Percentiles rank a stretch among this genome's conserved stretches.
These are phyloP conservation scores for Gyromitra esculenta DNA, from an alignment of 2,329 filamentous ascomycete genomes.

Conservation along the genomic window DNA sequence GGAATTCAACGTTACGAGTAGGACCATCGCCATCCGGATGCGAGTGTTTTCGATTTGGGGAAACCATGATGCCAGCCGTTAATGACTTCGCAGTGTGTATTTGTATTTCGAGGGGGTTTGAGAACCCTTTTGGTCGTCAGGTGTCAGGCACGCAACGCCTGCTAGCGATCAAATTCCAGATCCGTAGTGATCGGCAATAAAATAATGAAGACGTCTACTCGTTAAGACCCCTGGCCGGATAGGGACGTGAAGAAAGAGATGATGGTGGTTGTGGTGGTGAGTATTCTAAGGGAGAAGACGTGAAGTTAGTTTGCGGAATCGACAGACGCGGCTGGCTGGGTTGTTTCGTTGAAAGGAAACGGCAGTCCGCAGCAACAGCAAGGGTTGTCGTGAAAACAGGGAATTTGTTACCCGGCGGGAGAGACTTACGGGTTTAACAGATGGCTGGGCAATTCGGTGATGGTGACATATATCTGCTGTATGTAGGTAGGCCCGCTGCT, in stretches of 20 bases:
- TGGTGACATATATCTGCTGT: neutral
- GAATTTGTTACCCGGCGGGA: slow-evolving; percentile 42
- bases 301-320: slow-evolving; percentile 33
- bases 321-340: slow-evolving; percentile 26
- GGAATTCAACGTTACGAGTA: neutral
- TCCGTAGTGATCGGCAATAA: slow-evolving; percentile 34
- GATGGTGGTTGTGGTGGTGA: neutral
- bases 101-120: slow-evolving; percentile 17
- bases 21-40: neutral
- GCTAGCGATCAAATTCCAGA: slow-evolving; percentile 18
- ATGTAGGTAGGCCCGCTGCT: neutral
- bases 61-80: slow-evolving; percentile 22
- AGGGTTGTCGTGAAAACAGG: slow-evolving; percentile 31
- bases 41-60: slow-evolving; percentile 25
- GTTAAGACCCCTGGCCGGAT: neutral
- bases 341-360: slow-evolving; percentile 30
- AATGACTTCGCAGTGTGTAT: slow-evolving; percentile 14
- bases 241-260: neutral
- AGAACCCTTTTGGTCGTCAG: slow-evolving; percentile 15
- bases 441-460: slow-evolving; percentile 16
- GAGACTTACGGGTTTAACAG: neutral
- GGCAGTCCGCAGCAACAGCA: slow-evolving; percentile 18
- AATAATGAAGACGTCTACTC: slow-evolving; percentile 7
- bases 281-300: slow-evolving; percentile 9
- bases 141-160: slow-evolving; percentile 31